Evolutionary conservation across 75 land plant species (phyloP).

Genomic region (Cupressus sempervirens): DNA sequence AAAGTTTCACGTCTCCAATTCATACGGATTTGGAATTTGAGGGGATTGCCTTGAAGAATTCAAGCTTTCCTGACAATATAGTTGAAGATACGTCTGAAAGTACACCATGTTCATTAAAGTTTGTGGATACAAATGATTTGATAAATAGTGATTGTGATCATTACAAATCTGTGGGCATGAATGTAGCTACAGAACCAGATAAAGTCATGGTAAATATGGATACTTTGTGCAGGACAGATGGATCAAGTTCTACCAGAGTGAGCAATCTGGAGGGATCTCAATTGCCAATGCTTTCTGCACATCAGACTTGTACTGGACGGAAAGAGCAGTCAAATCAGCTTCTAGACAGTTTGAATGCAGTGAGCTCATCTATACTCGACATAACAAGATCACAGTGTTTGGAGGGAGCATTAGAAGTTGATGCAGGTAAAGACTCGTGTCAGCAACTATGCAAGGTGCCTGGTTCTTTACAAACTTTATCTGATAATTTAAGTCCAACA

Average conservation of each 20-base stretch:
- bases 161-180: not conserved
- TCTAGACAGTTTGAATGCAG: not conserved
- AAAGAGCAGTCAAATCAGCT: not conserved
- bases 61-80: constrained; percentile 16
- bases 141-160: not conserved
- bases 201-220: constrained; percentile 1
- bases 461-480: constrained; percentile 10
- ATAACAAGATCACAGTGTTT: constrained; percentile 28
- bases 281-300: not conserved
- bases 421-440: constrained; percentile 16
- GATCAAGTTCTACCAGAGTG: not conserved
- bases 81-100: constrained; percentile 22
- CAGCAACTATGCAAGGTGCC: constrained; percentile 25
- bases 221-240: constrained; percentile 5
- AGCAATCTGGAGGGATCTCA: not conserved
- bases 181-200: not conserved
- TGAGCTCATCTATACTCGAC: constrained; percentile 24
- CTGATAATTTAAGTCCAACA: not conserved
- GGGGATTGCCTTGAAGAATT: constrained; percentile 3
- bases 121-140: constrained; percentile 15
- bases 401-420: constrained; percentile 17
- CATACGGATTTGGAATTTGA: not conserved
- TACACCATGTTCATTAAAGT: constrained; percentile 25
- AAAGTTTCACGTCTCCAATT: constrained; percentile 5
- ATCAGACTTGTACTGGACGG: not conserved